Conservation (phyloP, 371 early-diverging fungal species). For the Circinella minor region DNA sequence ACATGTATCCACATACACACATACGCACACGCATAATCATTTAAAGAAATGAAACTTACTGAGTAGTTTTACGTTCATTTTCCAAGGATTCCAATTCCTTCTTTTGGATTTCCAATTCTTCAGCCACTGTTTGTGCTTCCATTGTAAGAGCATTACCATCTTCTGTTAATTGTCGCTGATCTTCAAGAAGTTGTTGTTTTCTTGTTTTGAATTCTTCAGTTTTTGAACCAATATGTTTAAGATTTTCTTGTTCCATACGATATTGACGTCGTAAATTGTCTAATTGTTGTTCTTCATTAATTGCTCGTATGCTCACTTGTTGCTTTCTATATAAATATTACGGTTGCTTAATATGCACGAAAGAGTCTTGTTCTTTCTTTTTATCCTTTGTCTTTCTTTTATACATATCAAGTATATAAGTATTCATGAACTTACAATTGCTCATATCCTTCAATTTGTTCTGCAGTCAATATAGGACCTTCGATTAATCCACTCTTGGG, state of each 20-base stretch:
- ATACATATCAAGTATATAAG: neutral
- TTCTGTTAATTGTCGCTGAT: slow-evolving; percentile 33
- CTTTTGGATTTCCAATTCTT: slow-evolving; percentile 36
- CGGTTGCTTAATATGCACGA: too few relatives aligned
- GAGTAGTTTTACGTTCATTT: slow-evolving; percentile 44
- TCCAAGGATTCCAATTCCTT: slow-evolving; percentile 45
- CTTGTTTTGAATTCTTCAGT: slow-evolving; percentile 56
- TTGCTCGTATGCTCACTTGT: slow-evolving; percentile 68
- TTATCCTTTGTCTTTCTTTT: too few relatives aligned
- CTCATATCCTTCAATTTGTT: slow-evolving; percentile 61
- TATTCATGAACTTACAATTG: slow-evolving; percentile 31
- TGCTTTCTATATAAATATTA: slow-evolving; percentile 59
- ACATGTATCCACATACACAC: too few relatives aligned
- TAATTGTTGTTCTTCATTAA: slow-evolving; percentile 71
- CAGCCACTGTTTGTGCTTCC: slow-evolving; percentile 29
- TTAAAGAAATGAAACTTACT: slow-evolving; percentile 25
- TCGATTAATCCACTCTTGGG: slow-evolving; percentile 14
- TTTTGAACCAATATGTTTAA: slow-evolving; percentile 64
- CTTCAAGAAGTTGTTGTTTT: slow-evolving; percentile 33
- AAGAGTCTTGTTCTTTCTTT: too few relatives aligned
- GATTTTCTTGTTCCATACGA: slow-evolving; percentile 65
- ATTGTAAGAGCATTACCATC: slow-evolving; percentile 27
- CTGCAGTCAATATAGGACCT: slow-evolving; percentile 36
- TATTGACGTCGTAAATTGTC: slow-evolving; percentile 69
- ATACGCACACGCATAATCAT: too few relatives aligned